These are phyloP conservation scores for Setaria viridis DNA, from an alignment of 202 grass and related monocot genomes.

Conservation along the genomic window DNA sequence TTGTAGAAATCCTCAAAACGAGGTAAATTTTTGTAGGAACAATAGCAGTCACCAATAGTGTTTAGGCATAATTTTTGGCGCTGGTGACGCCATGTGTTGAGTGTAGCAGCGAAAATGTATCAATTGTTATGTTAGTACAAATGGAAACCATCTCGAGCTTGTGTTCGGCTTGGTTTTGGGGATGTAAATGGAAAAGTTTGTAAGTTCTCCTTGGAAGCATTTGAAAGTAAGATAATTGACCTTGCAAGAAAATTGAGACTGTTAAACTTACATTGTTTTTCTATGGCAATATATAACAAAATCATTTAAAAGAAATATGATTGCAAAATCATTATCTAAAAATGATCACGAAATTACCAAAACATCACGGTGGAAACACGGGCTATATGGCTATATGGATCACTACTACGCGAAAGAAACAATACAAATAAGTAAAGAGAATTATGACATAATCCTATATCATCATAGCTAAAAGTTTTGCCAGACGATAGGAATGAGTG, in stretches of 20 bases:
- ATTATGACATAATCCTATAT: not conserved
- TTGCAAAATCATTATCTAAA: too few species aligned
- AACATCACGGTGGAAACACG: not conserved
- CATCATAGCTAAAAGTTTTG: not conserved
- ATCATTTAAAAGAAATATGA: not conserved
- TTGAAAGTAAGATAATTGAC: not conserved
- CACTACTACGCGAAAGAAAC: not conserved
- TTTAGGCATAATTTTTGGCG: not conserved
- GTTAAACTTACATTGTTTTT: not conserved
- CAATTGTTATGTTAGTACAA: not conserved
- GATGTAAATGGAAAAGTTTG: not conserved
- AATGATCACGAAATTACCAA: too few species aligned
- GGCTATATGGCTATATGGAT: not conserved
- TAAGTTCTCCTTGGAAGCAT: not conserved
- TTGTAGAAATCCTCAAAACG: not conserved
- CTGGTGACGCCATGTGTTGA: not conserved
- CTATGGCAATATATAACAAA: not conserved
- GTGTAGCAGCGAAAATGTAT: not conserved
- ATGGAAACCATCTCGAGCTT: not conserved
- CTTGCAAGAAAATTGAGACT: not conserved
- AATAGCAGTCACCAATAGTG: not conserved
- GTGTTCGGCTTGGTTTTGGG: not conserved
- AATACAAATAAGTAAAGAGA: not conserved
- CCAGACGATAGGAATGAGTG: too few species aligned
- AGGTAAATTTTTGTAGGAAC: conserved; percentile 7